phyloP scores from a whole-genome alignment of 306 rosid genomes.

The Prosopis cineraria region DNA sequence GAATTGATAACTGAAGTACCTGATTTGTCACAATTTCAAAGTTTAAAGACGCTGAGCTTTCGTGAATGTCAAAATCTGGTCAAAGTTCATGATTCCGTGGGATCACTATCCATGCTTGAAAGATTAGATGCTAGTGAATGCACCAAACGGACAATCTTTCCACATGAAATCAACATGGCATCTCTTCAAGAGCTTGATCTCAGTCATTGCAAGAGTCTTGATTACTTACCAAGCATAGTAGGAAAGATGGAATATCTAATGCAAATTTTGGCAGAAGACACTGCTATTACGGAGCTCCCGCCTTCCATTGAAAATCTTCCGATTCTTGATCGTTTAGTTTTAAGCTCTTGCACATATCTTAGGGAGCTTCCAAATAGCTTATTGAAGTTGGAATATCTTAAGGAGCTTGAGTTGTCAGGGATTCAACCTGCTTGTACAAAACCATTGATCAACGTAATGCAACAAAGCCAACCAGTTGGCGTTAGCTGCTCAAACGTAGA shows the following conservation, averaged over 20 bases:
- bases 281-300: slow-evolving; percentile 4
- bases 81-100: background rate
- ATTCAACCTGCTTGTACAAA: too few species aligned
- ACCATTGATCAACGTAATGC: too few species aligned
- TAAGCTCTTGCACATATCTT: background rate
- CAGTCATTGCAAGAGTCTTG: background rate
- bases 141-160: background rate
- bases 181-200: slow-evolving; percentile 13
- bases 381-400: background rate
- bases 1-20: background rate
- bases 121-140: too few species aligned
- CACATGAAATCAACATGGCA: background rate
- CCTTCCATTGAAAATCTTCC: slow-evolving; percentile 4
- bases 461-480: too few species aligned
- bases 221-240: slow-evolving; percentile 8
- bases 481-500: too few species aligned
- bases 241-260: background rate
- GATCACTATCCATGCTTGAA: background rate
- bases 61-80: background rate
- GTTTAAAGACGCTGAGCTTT: background rate
- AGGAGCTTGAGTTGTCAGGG: too few species aligned
- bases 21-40: background rate
- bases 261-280: background rate
- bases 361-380: background rate
- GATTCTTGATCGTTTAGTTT: background rate